A percentile compares a stretch with the other conserved stretches of the same genome.
Evolutionary conservation across 2,329 filamentous ascomycete genomes (phyloP).

Genomic region (Pseudocercospora eumusae): DNA sequence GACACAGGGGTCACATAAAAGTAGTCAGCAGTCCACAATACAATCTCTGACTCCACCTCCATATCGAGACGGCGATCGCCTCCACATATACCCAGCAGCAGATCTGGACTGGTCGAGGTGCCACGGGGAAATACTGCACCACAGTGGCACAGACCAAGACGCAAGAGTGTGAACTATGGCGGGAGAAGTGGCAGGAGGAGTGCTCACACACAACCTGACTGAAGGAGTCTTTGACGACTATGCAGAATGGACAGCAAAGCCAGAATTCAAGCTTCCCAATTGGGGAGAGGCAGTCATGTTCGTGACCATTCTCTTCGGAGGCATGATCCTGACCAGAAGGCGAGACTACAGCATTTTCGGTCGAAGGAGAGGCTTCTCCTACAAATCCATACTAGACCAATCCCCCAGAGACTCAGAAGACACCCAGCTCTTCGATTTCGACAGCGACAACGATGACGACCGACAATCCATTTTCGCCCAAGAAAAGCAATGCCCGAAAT

Average conservation of each 20-base stretch:
- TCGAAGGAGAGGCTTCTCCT: constrained; percentile 25
- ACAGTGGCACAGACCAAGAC: not conserved
- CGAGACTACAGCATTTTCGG: constrained; percentile 48
- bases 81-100: not conserved
- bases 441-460: constrained; percentile 42
- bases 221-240: constrained; percentile 20
- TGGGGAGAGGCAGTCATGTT: constrained; percentile 44
- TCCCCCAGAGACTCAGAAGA: constrained; percentile 10
- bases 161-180: constrained; percentile 5
- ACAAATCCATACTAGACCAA: constrained; percentile 41
- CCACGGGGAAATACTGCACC: constrained; percentile 4
- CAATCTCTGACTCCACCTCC: not conserved
- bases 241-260: constrained; percentile 24
- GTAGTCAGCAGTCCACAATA: not conserved
- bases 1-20: not conserved
- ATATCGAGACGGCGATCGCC: not conserved
- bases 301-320: constrained; percentile 52
- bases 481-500: constrained; percentile 50
- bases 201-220: constrained; percentile 15
- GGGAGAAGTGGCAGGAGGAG: constrained; percentile 12
- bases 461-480: constrained; percentile 36
- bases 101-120: constrained; percentile 6
- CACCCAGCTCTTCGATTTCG: constrained; percentile 44
- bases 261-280: constrained; percentile 25
- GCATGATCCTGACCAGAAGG: constrained; percentile 52